Percentiles rank a stretch among this genome's conserved stretches.
These are phyloP conservation scores for Discostella stelligera DNA, from an alignment of 352 stramenopile species.

Conservation along the genomic window DNA sequence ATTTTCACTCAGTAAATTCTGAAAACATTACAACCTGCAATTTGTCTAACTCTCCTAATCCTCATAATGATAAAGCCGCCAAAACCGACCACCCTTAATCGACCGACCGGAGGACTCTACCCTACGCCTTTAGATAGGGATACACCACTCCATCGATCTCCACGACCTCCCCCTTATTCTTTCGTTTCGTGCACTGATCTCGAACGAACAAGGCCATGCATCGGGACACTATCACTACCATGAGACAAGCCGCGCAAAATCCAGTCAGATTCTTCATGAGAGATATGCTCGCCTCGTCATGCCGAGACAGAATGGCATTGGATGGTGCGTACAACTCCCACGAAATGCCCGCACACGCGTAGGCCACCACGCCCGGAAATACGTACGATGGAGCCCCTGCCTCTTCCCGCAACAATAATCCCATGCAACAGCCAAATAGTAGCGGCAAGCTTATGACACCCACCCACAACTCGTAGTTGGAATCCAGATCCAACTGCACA, in stretches of 20 bases:
- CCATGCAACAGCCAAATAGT: constrained; percentile 43
- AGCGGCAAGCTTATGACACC: constrained; percentile 28
- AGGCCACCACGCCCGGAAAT: constrained; percentile 23
- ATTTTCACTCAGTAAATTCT: neutral
- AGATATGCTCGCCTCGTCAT: constrained; percentile 33
- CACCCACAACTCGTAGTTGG: constrained; percentile 25
- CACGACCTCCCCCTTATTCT: constrained; percentile 3
- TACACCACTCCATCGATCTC: constrained; percentile 16
- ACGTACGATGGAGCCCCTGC: constrained; percentile 28
- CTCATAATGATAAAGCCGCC: neutral
- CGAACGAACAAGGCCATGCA: constrained; percentile 33
- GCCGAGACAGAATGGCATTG: constrained; percentile 16
- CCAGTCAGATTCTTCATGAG: constrained; percentile 40
- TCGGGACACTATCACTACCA: constrained; percentile 31
- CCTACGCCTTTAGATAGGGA: constrained; percentile 27
- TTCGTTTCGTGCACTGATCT: constrained; percentile 22
- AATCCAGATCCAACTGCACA: constrained; percentile 25
- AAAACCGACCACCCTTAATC: neutral
- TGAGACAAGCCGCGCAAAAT: constrained; percentile 18
- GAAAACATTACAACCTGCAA: neutral
- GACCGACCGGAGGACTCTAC: neutral
- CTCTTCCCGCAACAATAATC: constrained; percentile 40
- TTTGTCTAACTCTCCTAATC: neutral
- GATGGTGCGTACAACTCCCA: constrained; percentile 29
- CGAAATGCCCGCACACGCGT: constrained; percentile 28